Evolutionary conservation across 768 basidiomycete species (phyloP), one percentile per base, ranked within the genome.

Genomic region (Daedalea quercina): DNA sequence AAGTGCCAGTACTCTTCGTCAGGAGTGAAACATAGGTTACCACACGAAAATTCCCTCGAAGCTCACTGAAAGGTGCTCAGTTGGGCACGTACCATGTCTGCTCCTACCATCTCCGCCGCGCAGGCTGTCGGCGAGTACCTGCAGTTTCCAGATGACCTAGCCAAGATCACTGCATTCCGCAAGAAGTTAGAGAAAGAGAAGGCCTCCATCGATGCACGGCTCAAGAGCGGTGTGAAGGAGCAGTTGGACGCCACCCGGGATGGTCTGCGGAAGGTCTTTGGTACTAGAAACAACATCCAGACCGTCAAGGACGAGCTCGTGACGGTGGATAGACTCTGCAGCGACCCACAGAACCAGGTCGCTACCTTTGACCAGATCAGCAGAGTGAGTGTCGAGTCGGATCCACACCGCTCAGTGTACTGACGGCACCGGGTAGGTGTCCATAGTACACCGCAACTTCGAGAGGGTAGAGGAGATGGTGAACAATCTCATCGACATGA

Each of bases 141-240:
- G 9, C 92, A 94, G 61, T 89, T 90, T 20, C 94, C 94, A 1
- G 93, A 95, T 62, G 94, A 96, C 70, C 86, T 98, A 51, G 73
- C 82, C 58, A 96, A 96, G 69, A 81, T 97, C 31, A 77, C 81
- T 1, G 81, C 91, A 0, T 92, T 91, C 64, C 81, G 92, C 57
- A 95, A 94, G 75, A 94, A 94, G 63, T 79, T 97, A 42, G 87
- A 94, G 69, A 97, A 97, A 69, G 95, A 98, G 70, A 95, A 96
- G 70, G 84, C 92, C 0, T 90, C 92, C 9, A 89, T 98, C 55
- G 91, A 96, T 63, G 84, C 87, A 3, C 80, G 93, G 62, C 81
- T 98, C 44, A 88, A 93, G 64, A 86, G 79, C 52, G 91, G 93
- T 9, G 93, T 95, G 58, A 92, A 89, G 67, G 90, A 94, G 54